Evolutionary conservation across 495 filamentous ascomycete genomes (phyloP).

Genomic region (Immersiella caudata): DNA sequence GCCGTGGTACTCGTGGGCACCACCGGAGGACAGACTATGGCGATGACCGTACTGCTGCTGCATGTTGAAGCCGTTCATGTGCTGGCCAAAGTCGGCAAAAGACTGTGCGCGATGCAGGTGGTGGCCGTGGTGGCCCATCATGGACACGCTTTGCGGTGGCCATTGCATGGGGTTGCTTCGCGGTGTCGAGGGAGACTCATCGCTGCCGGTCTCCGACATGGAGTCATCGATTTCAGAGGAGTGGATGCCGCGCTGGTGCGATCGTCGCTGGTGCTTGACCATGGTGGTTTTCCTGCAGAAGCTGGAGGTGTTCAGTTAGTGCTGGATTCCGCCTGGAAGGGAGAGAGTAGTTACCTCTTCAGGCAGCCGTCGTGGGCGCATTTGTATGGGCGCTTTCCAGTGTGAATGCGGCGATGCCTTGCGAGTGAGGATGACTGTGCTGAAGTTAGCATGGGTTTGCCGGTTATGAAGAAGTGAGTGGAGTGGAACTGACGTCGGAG

Average conservation of each 20-base stretch:
- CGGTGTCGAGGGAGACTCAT: constrained; percentile 55
- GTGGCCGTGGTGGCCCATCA: constrained; percentile 35
- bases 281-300: constrained; percentile 89
- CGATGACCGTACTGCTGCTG: constrained; percentile 45
- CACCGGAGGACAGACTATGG: constrained; percentile 48
- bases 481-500: constrained; percentile 70
- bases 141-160: constrained; percentile 36
- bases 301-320: constrained; percentile 49
- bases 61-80: constrained; percentile 43
- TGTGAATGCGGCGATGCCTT: constrained; percentile 84
- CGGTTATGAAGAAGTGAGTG: not conserved
- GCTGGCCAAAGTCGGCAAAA: constrained; percentile 50
- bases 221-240: constrained; percentile 57
- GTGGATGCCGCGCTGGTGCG: constrained; percentile 65
- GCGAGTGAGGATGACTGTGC: constrained; percentile 82
- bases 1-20: constrained; percentile 44
- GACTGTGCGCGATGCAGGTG: constrained; percentile 47
- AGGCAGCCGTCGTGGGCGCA: constrained; percentile 77
- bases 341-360: constrained; percentile 62
- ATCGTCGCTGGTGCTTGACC: constrained; percentile 77
- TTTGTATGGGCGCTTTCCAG: constrained; percentile 81
- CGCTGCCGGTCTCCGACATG: constrained; percentile 57
- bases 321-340: constrained; percentile 22
- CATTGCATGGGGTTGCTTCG: constrained; percentile 44
- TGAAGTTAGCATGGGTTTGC: constrained; percentile 42